These are phyloP conservation scores for Marchantia polymorpha DNA, from an alignment of 225 moss, liverwort and hornwort species.

Conservation along the genomic window DNA sequence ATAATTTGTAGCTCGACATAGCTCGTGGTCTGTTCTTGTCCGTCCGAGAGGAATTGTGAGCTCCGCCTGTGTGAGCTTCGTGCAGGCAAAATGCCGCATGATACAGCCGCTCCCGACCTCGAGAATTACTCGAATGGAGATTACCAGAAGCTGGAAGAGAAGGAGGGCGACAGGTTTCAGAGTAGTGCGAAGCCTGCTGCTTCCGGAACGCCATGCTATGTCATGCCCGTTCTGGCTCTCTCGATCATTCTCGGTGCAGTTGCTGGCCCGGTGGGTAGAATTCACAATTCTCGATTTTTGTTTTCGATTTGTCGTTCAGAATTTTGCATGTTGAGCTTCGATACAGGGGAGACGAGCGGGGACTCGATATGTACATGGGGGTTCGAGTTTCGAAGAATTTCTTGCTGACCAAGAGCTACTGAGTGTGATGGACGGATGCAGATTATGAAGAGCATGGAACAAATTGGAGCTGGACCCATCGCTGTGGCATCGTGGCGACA, in stretches of 20 bases:
- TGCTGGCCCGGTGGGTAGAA: constrained; percentile 12
- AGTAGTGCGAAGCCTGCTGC: background rate
- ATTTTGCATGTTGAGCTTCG: background rate
- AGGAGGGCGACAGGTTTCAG: background rate
- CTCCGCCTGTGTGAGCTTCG: background rate
- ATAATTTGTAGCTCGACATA: too few species aligned
- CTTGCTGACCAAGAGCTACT: background rate
- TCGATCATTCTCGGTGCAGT: background rate
- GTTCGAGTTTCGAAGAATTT: too few species aligned
- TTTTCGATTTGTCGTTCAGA: background rate
- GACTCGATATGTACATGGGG: background rate
- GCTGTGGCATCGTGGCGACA: constrained; percentile 35
- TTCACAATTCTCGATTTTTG: too few species aligned
- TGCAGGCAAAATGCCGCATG: background rate
- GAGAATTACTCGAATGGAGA: background rate
- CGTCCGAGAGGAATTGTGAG: too few species aligned
- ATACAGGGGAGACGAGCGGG: background rate
- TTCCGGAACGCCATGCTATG: background rate
- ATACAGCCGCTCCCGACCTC: background rate
- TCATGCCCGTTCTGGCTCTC: constrained; percentile 10
- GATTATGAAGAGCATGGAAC: constrained; percentile 27
- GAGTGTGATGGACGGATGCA: constrained; percentile 11
- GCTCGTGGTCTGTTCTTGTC: too few species aligned
- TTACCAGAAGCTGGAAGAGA: background rate
- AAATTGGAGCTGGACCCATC: constrained; percentile 26